phyloP scores from a whole-genome alignment of 2,329 filamentous ascomycete species.

The Lachnum nothofagi region DNA sequence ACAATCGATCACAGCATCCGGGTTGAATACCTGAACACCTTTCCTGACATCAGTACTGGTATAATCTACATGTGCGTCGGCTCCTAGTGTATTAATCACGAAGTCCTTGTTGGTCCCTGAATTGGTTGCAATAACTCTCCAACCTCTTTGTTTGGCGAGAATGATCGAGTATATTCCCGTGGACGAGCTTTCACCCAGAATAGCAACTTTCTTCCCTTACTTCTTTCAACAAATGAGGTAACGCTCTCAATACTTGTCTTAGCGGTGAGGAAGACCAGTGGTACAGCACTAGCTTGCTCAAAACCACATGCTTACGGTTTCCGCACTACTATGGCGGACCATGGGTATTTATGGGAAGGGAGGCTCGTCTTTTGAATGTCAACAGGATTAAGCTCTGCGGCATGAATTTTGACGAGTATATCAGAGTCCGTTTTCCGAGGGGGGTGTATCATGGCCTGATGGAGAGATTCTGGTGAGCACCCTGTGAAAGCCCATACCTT shows the following conservation, averaged over 20 bases:
- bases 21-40: not conserved
- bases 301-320: constrained; percentile 38
- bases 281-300: constrained; percentile 37
- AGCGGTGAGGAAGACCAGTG: constrained; percentile 34
- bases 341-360: not conserved
- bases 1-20: constrained; percentile 5
- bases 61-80: constrained; percentile 8
- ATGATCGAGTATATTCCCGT: not conserved
- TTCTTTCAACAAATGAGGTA: not conserved
- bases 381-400: not conserved
- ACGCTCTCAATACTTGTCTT: not conserved
- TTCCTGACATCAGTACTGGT: not conserved
- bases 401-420: not conserved
- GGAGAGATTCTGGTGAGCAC: not conserved
- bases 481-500: not conserved
- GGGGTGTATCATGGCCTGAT: not conserved
- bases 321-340: not conserved
- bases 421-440: not conserved
- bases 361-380: not conserved
- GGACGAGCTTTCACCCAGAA: not conserved
- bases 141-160: not conserved
- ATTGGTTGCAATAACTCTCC: not conserved
- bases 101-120: constrained; percentile 4
- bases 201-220: not conserved
- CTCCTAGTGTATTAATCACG: constrained; percentile 4